phyloP scores from a whole-genome alignment of 768 basidiomycete genomes.

The Tephrocybe sp. region DNA sequence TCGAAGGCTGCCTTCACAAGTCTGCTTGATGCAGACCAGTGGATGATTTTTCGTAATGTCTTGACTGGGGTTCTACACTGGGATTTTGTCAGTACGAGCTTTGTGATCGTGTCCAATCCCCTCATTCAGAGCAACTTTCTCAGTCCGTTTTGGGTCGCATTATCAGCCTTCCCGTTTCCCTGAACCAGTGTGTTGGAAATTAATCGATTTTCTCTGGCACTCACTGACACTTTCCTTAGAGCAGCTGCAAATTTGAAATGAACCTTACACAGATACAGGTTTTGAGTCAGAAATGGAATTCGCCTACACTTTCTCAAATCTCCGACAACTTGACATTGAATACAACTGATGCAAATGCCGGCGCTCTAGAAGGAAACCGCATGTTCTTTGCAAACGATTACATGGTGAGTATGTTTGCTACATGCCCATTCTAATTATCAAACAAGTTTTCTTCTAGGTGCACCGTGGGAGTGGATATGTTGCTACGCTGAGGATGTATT shows the following conservation, averaged over 20 bases:
- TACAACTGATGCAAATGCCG: constrained; percentile 27
- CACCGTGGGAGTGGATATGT: constrained; percentile 44
- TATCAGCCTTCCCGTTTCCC: constrained; percentile 59
- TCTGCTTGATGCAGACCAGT: constrained; percentile 57
- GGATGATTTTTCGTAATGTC: constrained; percentile 70
- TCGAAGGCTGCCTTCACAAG: constrained; percentile 51
- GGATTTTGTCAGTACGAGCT: constrained; percentile 58
- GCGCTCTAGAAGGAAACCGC: constrained; percentile 20
- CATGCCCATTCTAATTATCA: neutral
- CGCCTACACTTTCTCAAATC: constrained; percentile 24
- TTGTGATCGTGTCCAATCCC: neutral
- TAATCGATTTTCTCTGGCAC: neutral
- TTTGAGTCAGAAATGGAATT: constrained; percentile 41
- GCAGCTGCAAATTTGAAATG: constrained; percentile 40
- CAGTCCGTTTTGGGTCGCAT: constrained; percentile 67
- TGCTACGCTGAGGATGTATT: constrained; percentile 64
- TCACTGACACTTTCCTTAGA: constrained; percentile 19
- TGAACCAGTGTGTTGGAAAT: constrained; percentile 26
- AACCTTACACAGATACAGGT: constrained; percentile 39
- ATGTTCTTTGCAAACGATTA: constrained; percentile 28
- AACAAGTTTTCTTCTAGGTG: constrained; percentile 9
- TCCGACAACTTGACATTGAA: constrained; percentile 13
- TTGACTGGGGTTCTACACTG: constrained; percentile 61
- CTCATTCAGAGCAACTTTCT: neutral
- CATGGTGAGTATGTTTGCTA: constrained; percentile 11